These are phyloP conservation scores for Immersiporthe knoxdaviesiana DNA, from an alignment of 2,329 filamentous ascomycete species.

Conservation along the genomic window DNA sequence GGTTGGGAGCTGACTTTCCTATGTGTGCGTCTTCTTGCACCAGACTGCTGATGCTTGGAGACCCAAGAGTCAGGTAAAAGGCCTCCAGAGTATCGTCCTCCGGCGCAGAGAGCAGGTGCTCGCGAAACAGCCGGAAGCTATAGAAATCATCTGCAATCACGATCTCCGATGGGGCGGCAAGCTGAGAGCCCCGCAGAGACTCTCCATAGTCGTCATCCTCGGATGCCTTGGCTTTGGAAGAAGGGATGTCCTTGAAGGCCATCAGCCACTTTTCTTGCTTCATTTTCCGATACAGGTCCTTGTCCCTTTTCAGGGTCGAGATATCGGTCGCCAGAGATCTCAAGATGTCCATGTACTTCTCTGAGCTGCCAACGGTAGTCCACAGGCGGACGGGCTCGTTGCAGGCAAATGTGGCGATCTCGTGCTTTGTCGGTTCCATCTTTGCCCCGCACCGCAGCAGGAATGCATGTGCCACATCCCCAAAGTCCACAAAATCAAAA, in stretches of 20 bases:
- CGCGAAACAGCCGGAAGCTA: constrained; percentile 86
- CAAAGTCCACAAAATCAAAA: constrained; percentile 97
- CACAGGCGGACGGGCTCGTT: constrained; percentile 82
- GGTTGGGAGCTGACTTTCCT: constrained; percentile 67
- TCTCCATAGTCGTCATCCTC: constrained; percentile 64
- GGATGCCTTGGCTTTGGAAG: constrained; percentile 50
- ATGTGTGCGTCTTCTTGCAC: constrained; percentile 79
- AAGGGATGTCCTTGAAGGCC: constrained; percentile 74
- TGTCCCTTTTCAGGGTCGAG: constrained; percentile 73
- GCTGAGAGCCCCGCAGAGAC: constrained; percentile 75
- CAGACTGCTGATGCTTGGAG: constrained; percentile 72
- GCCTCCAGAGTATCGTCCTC: constrained; percentile 85
- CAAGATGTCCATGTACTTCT: constrained; percentile 85
- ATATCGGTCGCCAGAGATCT: constrained; percentile 78
- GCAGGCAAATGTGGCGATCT: constrained; percentile 83
- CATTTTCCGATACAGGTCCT: constrained; percentile 76
- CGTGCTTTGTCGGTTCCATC: constrained; percentile 82
- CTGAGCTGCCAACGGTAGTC: constrained; percentile 75
- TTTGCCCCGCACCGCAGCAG: constrained; percentile 88
- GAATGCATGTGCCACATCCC: constrained; percentile 83
- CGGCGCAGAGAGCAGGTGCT: constrained; percentile 80
- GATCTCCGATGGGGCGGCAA: constrained; percentile 72
- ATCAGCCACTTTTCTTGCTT: constrained; percentile 76
- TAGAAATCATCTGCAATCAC: constrained; percentile 87
- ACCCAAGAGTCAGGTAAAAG: constrained; percentile 83